Percentiles rank a stretch among this genome's conserved stretches.
Evolutionary conservation across 352 stramenopile genomes (phyloP).

Genomic region (Phytopythium montanum): DNA sequence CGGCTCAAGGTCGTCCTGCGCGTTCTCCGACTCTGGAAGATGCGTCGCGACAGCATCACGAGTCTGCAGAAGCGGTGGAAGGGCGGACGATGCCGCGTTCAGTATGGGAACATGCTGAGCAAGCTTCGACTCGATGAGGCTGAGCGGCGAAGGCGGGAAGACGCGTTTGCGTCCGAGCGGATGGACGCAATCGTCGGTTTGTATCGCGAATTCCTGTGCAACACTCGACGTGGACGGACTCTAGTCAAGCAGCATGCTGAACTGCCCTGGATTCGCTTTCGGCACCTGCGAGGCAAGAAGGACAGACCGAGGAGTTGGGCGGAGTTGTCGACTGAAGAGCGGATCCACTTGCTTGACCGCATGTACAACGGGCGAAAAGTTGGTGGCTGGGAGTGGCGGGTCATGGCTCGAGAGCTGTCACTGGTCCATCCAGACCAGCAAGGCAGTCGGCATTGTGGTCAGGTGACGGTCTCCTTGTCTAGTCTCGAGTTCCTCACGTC

Average conservation of each 20-base stretch:
- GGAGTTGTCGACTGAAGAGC: neutral
- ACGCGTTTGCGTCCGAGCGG: slow-evolving; percentile 17
- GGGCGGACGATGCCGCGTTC: slow-evolving; percentile 12
- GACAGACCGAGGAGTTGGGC: neutral
- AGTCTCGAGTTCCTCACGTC: neutral
- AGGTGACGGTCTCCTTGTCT: neutral
- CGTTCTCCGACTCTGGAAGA: slow-evolving; percentile 12
- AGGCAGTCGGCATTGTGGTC: neutral
- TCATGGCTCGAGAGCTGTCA: slow-evolving; percentile 1
- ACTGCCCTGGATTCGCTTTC: slow-evolving; percentile 23
- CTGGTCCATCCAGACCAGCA: neutral
- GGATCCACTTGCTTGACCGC: neutral
- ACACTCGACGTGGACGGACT: slow-evolving; percentile 13
- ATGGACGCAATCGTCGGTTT: neutral
- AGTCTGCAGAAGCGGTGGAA: slow-evolving; percentile 30
- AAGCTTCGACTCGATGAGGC: slow-evolving; percentile 4
- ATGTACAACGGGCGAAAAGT: slow-evolving; percentile 4
- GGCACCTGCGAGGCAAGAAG: slow-evolving; percentile 7
- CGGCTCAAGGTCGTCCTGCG: slow-evolving; percentile 14
- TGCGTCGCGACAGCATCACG: slow-evolving; percentile 5
- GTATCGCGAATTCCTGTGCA: slow-evolving; percentile 18
- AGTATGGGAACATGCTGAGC: slow-evolving; percentile 8
- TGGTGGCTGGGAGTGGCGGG: neutral
- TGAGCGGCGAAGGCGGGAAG: slow-evolving; percentile 15
- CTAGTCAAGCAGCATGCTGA: slow-evolving; percentile 22